Percentiles rank a stretch among this genome's conserved stretches.
Evolutionary conservation across 1,284 basidiomycete genomes (phyloP).

Genomic region (Cryptococcus wingfieldii): DNA sequence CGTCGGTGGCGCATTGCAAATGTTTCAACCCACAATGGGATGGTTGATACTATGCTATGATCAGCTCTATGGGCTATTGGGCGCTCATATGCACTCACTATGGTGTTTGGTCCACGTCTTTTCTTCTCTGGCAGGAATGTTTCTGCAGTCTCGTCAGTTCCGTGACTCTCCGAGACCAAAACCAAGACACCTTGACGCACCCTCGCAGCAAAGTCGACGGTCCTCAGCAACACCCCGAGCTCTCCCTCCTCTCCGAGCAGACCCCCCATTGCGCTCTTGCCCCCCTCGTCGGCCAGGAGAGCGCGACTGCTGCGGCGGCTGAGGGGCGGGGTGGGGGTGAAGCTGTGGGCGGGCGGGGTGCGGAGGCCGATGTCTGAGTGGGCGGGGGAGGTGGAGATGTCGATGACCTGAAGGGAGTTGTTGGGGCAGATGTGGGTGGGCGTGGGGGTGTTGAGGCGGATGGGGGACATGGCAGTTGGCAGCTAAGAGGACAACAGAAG

Average conservation of each 20-base stretch:
- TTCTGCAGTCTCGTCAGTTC: conserved; percentile 25
- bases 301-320: conserved; percentile 6
- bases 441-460: background rate
- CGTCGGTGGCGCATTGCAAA: background rate
- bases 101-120: conserved; percentile 47
- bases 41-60: conserved; percentile 41
- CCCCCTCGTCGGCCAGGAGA: background rate
- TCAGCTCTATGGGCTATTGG: background rate
- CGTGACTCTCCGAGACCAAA: background rate
- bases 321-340: conserved; percentile 19
- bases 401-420: background rate
- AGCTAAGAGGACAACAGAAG: too few species aligned
- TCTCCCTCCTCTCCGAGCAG: conserved; percentile 17
- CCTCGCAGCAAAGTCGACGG: conserved; percentile 46
- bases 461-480: background rate
- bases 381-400: background rate
- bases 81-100: conserved; percentile 28
- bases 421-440: background rate
- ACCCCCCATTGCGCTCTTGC: background rate
- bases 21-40: conserved; percentile 31
- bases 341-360: conserved; percentile 18
- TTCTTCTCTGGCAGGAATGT: conserved; percentile 48
- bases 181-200: conserved; percentile 23
- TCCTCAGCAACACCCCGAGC: conserved; percentile 33
- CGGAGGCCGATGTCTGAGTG: conserved; percentile 6